Evolutionary conservation across 2,329 filamentous ascomycete species (phyloP).

Genomic region (Aaosphaeria pasadenensis): DNA sequence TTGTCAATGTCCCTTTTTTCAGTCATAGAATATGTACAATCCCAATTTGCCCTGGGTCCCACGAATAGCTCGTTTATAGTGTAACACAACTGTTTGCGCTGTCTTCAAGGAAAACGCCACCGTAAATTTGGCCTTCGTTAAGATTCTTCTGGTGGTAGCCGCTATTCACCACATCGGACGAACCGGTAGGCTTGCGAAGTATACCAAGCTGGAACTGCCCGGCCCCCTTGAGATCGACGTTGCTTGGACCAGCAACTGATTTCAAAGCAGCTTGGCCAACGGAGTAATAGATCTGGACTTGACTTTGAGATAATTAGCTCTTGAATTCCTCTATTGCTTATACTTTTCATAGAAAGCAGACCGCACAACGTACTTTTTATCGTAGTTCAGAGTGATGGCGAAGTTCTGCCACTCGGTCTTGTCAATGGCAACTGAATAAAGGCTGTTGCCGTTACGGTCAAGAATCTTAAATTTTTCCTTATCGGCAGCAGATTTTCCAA

Average conservation of each 20-base stretch:
- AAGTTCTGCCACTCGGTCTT: conserved; percentile 59
- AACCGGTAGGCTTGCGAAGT: conserved; percentile 58
- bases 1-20: too few species aligned
- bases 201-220: conserved; percentile 63
- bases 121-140: conserved; percentile 40
- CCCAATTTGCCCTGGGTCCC: background rate
- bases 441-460: conserved; percentile 29
- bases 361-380: conserved; percentile 45
- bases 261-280: conserved; percentile 45
- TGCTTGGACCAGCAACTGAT: conserved; percentile 44
- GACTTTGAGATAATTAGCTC: conserved; percentile 34
- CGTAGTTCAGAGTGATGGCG: conserved; percentile 57
- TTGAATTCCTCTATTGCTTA: too few species aligned
- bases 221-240: conserved; percentile 54
- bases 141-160: conserved; percentile 34
- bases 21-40: background rate
- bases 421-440: conserved; percentile 54
- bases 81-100: conserved; percentile 32
- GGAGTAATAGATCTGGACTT: conserved; percentile 59
- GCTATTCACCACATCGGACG: conserved; percentile 35
- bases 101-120: conserved; percentile 39
- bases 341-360: background rate
- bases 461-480: conserved; percentile 45
- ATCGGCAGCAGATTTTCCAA: conserved; percentile 47
- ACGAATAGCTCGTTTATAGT: conserved; percentile 12